Base-by-base conservation (phyloP, 306 rosid species). In the Comarum palustre region DNA sequence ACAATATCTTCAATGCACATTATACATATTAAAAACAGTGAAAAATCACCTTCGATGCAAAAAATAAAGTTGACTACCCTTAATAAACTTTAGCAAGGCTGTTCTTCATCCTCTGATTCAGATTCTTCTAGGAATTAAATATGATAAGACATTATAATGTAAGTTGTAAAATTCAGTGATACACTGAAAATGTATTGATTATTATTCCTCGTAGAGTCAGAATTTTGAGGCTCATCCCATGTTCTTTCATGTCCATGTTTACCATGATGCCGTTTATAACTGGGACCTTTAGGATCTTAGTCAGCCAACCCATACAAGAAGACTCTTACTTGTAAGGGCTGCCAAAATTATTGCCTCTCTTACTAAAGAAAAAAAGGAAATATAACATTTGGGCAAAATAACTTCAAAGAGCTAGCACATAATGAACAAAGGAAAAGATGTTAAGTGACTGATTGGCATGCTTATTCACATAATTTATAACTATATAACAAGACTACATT, bases 231-330 rank as follows among this genome's bases (percentile, higher is more conserved):
- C 51, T 73, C 80, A 27, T 79, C 87, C 88, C 86, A 87, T 32
- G 71, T 59, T 80, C 82, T 83, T 65, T 88, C 87, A 17, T 84
- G 85, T 73, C 79, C 86, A 82, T 83, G 75, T 59, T 52, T 86
- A 68, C 83, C 88, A 62, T 73, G 83, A 81, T 84, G 74, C 19
- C 94, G 87, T 24, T 77, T 84, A 75, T 78, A 83, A 78, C 85
- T 74, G 27, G 89, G 77, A 63, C 96, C 96, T 86, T 90, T 61
- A 90, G 79, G 79, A 92, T 67, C 79, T 90, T 88, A 76, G 86
- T 83, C 76, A 90, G 78, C 98, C 98, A 90, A 79, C 89, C 89
- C 98, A 92, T 92, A 42, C 41, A 50, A 59, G 66, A 74, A n/a
- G n/a, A 63, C 70, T 75, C 22, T 80, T 82, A 76, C 61, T 62